phyloP scores from a whole-genome alignment of 2,329 filamentous ascomycete species.

The Tolypocladium endophyticum region DNA sequence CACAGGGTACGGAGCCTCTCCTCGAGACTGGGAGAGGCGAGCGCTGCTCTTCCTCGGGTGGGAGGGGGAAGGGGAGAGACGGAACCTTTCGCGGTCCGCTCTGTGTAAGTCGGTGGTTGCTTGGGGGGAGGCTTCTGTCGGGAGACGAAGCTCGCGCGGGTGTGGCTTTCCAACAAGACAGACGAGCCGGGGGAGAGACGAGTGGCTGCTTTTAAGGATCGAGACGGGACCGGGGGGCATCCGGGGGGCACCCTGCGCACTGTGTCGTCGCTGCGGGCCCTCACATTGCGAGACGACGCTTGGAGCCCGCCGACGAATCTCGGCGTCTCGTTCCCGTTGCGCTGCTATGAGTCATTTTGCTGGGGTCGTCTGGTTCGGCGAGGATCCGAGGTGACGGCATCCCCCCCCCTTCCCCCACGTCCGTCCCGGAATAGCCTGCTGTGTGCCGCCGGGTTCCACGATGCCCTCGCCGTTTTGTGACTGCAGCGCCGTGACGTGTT shows the following conservation, averaged over 20 bases:
- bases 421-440: neutral
- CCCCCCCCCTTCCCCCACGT: neutral
- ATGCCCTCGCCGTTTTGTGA: no score
- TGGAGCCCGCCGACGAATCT: neutral
- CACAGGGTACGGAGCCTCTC: conserved; percentile 12
- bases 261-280: neutral
- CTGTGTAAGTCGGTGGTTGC: neutral
- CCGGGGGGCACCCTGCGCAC: neutral
- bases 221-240: neutral
- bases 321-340: neutral
- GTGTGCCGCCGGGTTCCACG: no score
- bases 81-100: neutral
- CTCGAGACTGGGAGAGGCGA: conserved; percentile 4
- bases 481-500: no score
- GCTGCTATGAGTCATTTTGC: neutral
- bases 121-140: neutral
- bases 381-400: neutral
- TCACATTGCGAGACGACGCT: no score
- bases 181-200: neutral
- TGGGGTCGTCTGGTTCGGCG: neutral
- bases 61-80: neutral
- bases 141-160: neutral
- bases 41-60: neutral
- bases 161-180: neutral
- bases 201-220: neutral